Conservation (phyloP, 108 stramenopile species). For the Cyclotella kingstonii region DNA sequence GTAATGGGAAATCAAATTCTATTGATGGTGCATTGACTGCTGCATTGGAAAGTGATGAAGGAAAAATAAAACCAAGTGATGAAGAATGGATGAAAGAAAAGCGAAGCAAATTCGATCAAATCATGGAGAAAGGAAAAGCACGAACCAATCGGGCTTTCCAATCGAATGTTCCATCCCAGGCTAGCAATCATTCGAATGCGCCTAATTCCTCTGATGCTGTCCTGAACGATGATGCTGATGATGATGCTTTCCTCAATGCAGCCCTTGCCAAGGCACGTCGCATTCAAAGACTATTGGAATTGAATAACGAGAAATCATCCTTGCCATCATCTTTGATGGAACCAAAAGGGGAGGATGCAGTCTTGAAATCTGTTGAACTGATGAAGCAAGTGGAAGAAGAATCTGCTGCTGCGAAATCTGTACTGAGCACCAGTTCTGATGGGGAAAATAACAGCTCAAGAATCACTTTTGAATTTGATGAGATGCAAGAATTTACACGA, state of each 20-base stretch:
- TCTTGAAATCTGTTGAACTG: conserved; percentile 58
- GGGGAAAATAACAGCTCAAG: conserved; percentile 15
- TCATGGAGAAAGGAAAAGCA: conserved; percentile 82
- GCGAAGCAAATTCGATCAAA: conserved; percentile 59
- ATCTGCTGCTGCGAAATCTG: conserved; percentile 1
- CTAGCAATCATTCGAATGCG: not conserved
- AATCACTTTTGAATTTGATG: conserved; percentile 75
- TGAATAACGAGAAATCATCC: conserved; percentile 26
- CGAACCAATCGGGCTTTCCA: conserved; percentile 64
- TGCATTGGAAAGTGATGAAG: conserved; percentile 11
- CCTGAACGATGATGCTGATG: conserved; percentile 62
- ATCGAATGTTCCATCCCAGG: not conserved
- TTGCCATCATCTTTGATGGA: not conserved
- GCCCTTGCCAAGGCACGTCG: conserved; percentile 87
- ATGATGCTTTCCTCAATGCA: conserved; percentile 85
- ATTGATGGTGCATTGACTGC: not conserved
- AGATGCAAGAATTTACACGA: conserved; percentile 83
- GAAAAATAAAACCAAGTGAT: conserved; percentile 21
- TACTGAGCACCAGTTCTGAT: not conserved
- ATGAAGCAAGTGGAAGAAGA: conserved; percentile 18
- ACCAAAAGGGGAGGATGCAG: conserved; percentile 64
- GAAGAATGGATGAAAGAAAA: conserved; percentile 35
- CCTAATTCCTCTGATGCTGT: conserved; percentile 3
- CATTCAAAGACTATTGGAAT: conserved; percentile 65
- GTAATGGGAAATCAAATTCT: not conserved